Evolutionary conservation across 352 stramenopile species (phyloP).

Genomic region (Phytophthora europaea): DNA sequence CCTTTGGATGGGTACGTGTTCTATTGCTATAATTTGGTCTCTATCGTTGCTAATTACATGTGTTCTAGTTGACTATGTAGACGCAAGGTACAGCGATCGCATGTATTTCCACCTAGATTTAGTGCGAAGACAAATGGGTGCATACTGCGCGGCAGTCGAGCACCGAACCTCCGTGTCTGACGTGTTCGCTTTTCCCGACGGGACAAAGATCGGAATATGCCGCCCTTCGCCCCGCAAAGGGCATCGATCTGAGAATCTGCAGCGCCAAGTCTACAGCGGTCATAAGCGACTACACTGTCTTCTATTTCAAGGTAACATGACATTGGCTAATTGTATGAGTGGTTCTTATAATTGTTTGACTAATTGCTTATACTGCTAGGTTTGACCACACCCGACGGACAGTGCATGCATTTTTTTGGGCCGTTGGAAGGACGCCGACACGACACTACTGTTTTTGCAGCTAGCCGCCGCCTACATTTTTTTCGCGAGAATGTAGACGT

Average conservation of each 20-base stretch:
- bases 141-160: conserved; percentile 6
- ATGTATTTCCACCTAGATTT: conserved; percentile 2
- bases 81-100: not conserved
- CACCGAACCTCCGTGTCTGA: not conserved
- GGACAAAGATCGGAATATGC: conserved; percentile 9
- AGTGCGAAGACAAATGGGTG: not conserved
- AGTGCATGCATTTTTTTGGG: not conserved
- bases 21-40: not conserved
- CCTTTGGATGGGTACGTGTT: conserved; percentile 8
- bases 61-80: conserved; percentile 10
- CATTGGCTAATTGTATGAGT: not conserved
- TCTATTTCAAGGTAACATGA: conserved; percentile 1
- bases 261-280: conserved; percentile 8
- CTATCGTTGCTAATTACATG: not conserved
- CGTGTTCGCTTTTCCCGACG: conserved; percentile 14
- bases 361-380: not conserved
- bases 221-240: not conserved
- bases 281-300: conserved; percentile 10
- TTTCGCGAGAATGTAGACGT: not conserved
- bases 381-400: not conserved
- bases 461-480: not conserved
- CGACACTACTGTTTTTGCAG: not conserved
- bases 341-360: not conserved
- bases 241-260: conserved; percentile 1
- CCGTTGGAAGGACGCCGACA: not conserved